Base-by-base conservation (phyloP, 306 rosid genomes). In the Sechiopsis laciniata region DNA sequence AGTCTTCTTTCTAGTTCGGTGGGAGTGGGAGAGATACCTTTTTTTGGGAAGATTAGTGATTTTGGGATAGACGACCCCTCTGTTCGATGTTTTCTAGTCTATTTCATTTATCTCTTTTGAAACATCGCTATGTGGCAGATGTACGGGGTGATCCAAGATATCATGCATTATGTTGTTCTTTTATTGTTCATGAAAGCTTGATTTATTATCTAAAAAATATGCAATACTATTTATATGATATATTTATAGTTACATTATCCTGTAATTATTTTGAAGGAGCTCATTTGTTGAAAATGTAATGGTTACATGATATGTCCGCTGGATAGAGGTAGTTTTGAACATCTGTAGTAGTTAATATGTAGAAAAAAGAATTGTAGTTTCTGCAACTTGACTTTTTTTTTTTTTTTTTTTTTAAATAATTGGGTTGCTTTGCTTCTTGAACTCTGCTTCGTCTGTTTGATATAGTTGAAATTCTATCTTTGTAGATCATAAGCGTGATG, bases 401-500 rank as follows among this genome's bases (percentile, higher is more conserved):
- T 13, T n/a, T n/a, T n/a, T n/a, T n/a, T n/a, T n/a, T n/a, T n/a
- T n/a, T n/a, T n/a, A n/a, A 8, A 35, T 1, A 32, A 73, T 20
- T 57, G 4, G 58, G 52, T 14, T 60, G 21, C 54, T 74, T 48
- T 48, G 37, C 55, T 57, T 42, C 29, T 29, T 16, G 40, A 26
- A 19, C 65, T 22, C 26, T 60, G 48, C 19, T 75, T 51, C 51
- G n/a, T 62, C 46, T 50, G 63, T 56, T 42, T 22, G 54, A 74
- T 40, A 61, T 42, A 60, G 10, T 46, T 42, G 35, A 55, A 10
- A 46, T 63, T 71, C 59, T 71, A 17, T 58, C 73, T 82, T 80
- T 75, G 73, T 86, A 95, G 99, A 95, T 76, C 97, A 95, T 79
- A 91, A 80, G 65, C 89, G 96, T 15, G 95, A 95, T 80, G 89